Evolutionary conservation across 768 basidiomycete species (phyloP), one percentile per base, ranked within the genome.

Genomic region (Termitomyces sp.): DNA sequence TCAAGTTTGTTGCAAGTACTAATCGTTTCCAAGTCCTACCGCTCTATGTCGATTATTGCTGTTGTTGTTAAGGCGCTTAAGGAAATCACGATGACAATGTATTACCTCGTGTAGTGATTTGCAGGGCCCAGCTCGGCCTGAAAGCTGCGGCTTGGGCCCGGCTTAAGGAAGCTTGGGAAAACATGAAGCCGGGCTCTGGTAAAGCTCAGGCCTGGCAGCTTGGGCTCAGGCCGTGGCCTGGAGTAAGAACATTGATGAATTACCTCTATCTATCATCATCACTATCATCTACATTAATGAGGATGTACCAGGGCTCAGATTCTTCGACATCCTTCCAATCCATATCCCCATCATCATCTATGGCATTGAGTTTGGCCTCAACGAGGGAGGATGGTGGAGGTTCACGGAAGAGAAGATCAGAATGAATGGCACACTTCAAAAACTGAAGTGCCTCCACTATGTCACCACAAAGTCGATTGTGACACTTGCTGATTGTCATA

Each of bases 381-480:
- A 33, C 22, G 18, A 41, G 2, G 2, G 30, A 44, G 1, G 20
- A 56, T 30, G 59, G 47, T 27, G 31, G 11, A 9, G 51, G 36
- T 22, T 60, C 42, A 30, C 24, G 53, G 39, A 60, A 62, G 7
- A 62, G 34, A 4, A 65, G 48, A 20, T 65, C 61, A n/a, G 48
- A 16, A 4, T 41, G 42, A 20, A 57, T 42, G 0, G 54, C 2
- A 11, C 54, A 54, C 62, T 65, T 65, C 13, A 65, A 33, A 45
- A 60, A 61, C 30, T 65, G 57, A 2, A 65, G 33, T 5, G 63
- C 61, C 39, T 65, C 58, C 11, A 65, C 56, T 42, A 65, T 58
- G 48, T 65, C 63, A 8, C 36, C 55, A 18, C 59, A 57, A n/a
- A 65, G 52, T 4, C 48, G 27, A 57, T 63, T 65, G 18, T 39